These are phyloP conservation scores for Carpinus fangiana DNA, from an alignment of 306 rosid genomes.

Conservation along the genomic window DNA sequence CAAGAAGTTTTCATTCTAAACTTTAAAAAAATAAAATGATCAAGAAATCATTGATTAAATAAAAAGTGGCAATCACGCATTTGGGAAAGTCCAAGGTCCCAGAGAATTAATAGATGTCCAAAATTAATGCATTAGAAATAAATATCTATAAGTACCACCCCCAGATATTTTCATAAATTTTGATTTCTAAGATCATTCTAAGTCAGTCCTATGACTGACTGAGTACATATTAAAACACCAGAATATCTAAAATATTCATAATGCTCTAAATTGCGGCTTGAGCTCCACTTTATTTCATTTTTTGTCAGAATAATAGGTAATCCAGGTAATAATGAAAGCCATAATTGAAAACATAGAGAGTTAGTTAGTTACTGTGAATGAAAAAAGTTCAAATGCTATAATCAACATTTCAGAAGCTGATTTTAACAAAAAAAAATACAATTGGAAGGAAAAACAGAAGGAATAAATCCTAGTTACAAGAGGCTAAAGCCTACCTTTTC, in stretches of 20 bases:
- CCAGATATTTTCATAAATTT: not conserved
- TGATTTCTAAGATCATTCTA: not conserved
- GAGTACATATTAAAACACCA: not conserved
- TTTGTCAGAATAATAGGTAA: not conserved
- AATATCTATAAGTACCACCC: not conserved
- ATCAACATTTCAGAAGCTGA: not conserved
- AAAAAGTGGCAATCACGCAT: not conserved
- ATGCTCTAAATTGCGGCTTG: not conserved
- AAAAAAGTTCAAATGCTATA: not conserved
- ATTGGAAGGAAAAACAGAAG: not conserved
- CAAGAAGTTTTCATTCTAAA: not conserved
- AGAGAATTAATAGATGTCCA: not conserved
- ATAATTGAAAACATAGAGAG: not conserved
- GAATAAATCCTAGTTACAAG: constrained; percentile 1
- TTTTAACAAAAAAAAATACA: not conserved
- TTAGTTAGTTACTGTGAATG: not conserved
- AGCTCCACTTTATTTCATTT: not conserved
- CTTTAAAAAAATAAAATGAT: not conserved
- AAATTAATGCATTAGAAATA: not conserved
- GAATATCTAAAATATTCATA: not conserved
- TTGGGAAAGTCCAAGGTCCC: not conserved
- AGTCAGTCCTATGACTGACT: not conserved
- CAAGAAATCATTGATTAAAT: not conserved
- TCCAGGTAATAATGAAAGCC: not conserved
- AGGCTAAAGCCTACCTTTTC: not conserved